These are phyloP conservation scores for Starmerella floris DNA, from an alignment of 805 yeast genomes.

Conservation along the genomic window DNA sequence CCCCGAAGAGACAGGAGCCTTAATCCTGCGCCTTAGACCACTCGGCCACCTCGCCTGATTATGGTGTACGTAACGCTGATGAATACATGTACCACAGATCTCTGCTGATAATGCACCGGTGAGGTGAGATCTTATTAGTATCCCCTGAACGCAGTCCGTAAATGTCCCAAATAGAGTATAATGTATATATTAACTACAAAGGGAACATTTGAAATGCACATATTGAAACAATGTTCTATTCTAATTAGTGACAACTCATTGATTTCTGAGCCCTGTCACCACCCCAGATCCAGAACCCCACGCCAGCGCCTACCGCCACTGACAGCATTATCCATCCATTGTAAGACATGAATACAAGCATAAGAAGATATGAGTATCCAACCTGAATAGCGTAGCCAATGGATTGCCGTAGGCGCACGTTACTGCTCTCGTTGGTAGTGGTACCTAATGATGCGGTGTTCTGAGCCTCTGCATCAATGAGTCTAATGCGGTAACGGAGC, in stretches of 20 bases:
- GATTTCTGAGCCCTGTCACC: conserved; percentile 21
- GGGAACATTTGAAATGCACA: too few relatives aligned
- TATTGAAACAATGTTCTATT: neutral
- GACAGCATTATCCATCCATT: conserved; percentile 73
- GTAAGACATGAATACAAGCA: conserved; percentile 78
- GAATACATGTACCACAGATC: too few relatives aligned
- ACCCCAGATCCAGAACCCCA: conserved; percentile 53
- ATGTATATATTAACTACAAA: neutral
- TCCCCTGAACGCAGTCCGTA: neutral
- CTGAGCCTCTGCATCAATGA: conserved; percentile 14
- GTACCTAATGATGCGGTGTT: conserved; percentile 1
- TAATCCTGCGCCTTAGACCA: conserved; percentile 23
- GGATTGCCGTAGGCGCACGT: conserved; percentile 10
- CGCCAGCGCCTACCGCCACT: conserved; percentile 55
- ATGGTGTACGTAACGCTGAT: neutral
- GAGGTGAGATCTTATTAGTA: neutral
- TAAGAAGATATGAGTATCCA: conserved; percentile 33
- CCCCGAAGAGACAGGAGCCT: too few relatives aligned
- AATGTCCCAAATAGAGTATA: neutral
- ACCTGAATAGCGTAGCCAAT: conserved; percentile 22
- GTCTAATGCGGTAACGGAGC: conserved; percentile 28
- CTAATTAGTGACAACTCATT: conserved; percentile 21
- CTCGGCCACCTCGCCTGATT: conserved; percentile 23
- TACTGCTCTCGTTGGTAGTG: neutral
- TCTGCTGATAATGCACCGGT: too few relatives aligned